A percentile compares a stretch with the other conserved stretches of the same genome.
These are phyloP conservation scores for Aspergillus oerlinghausenensis DNA, from an alignment of 2,329 filamentous ascomycete species.

Conservation along the genomic window DNA sequence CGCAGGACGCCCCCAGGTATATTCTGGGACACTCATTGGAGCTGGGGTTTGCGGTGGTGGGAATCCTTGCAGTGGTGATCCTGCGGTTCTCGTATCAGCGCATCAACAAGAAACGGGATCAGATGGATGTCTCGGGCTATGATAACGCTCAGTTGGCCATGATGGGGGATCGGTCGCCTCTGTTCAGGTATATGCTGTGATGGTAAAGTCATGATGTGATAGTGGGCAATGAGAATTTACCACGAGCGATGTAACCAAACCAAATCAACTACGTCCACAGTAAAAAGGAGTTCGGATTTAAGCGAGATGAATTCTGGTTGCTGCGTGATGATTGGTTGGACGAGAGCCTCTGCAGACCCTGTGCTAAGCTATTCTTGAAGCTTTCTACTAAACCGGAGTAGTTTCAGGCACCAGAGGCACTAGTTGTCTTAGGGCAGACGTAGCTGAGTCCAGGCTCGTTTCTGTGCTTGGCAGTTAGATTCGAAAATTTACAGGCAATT, in stretches of 20 bases:
- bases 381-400: background rate
- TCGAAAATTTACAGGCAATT: too few relatives aligned
- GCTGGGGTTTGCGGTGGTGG: slow-evolving; percentile 46
- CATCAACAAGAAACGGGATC: slow-evolving; percentile 57
- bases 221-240: background rate
- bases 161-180: slow-evolving; percentile 58
- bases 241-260: background rate
- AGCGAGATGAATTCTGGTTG: background rate
- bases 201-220: background rate
- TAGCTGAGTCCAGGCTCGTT: background rate
- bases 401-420: background rate
- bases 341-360: background rate
- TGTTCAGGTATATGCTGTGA: slow-evolving; percentile 58
- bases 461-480: background rate
- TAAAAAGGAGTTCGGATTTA: background rate
- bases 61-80: slow-evolving; percentile 42
- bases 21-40: slow-evolving; percentile 49
- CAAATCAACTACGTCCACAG: background rate
- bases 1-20: slow-evolving; percentile 46
- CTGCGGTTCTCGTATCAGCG: slow-evolving; percentile 50
- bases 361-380: background rate
- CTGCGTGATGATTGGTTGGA: background rate
- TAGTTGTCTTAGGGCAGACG: background rate
- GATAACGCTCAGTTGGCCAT: slow-evolving; percentile 50
- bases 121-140: slow-evolving; percentile 40